These are phyloP conservation scores for Oxytropis ochrocephala DNA, from an alignment of 306 rosid genomes.

Conservation along the genomic window DNA sequence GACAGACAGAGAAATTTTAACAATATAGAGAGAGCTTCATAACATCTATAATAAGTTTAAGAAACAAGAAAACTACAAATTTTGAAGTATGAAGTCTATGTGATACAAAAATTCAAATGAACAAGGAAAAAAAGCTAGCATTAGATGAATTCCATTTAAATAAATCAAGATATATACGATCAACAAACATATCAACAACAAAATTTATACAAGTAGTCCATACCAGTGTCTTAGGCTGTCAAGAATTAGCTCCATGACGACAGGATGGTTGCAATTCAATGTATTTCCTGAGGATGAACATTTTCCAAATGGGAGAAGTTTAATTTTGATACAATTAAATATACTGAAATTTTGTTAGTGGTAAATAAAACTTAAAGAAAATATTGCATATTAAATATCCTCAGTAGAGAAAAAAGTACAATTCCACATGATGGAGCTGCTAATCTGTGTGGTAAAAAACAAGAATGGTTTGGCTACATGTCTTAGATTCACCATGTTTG, in stretches of 20 bases:
- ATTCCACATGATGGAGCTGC: neutral
- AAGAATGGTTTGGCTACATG: neutral
- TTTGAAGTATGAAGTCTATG: neutral
- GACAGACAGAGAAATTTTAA: slow-evolving; percentile 1
- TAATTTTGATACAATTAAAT: slow-evolving; percentile 14
- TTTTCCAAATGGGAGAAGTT: slow-evolving; percentile 16
- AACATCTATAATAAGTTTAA: neutral
- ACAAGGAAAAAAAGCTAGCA: neutral
- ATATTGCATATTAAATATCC: slow-evolving; percentile 9
- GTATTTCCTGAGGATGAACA: slow-evolving; percentile 71
- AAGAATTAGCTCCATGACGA: slow-evolving; percentile 85
- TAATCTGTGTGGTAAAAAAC: neutral
- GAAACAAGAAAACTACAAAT: neutral
- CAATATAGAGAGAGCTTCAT: neutral
- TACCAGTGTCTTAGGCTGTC: slow-evolving; percentile 99
- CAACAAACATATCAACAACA: slow-evolving; percentile 11
- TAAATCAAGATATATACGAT: neutral
- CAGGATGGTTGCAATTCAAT: slow-evolving; percentile 88
- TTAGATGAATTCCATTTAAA: neutral
- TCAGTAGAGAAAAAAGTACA: slow-evolving; percentile 5
- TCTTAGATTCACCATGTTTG: neutral
- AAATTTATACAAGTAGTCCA: neutral
- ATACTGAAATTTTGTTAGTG: neutral
- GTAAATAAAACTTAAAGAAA: slow-evolving; percentile 7
- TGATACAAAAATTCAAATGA: slow-evolving; percentile 11